Conservation (phyloP, 2,329 filamentous ascomycete genomes). For the Hypoxylon sp. region DNA sequence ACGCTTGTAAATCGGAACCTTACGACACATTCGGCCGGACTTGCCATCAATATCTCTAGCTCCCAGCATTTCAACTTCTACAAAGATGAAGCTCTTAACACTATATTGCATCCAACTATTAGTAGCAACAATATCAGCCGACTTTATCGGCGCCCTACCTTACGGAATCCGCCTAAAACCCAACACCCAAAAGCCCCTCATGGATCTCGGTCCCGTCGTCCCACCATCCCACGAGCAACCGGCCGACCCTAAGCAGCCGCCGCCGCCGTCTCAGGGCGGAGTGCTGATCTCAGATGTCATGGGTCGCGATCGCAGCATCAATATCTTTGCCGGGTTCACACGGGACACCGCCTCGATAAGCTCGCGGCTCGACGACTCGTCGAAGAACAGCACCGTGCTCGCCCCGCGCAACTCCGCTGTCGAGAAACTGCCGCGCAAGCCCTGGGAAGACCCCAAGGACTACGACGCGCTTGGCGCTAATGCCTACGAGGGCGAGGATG, state of each 20-base stretch:
- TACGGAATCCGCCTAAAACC: slow-evolving; percentile 45
- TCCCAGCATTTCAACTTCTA: slow-evolving; percentile 1
- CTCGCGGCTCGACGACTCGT: slow-evolving; percentile 75
- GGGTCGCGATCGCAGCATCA: slow-evolving; percentile 82
- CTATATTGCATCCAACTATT: slow-evolving; percentile 40
- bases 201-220: slow-evolving; percentile 52
- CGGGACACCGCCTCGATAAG: slow-evolving; percentile 81
- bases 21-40: slow-evolving; percentile 14
- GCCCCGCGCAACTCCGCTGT: slow-evolving; percentile 89
- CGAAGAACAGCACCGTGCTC: slow-evolving; percentile 84
- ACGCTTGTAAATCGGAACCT: slow-evolving; percentile 18
- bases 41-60: slow-evolving; percentile 10
- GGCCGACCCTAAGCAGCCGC: slow-evolving; percentile 26
- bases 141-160: slow-evolving; percentile 44
- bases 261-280: slow-evolving; percentile 57
- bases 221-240: slow-evolving; percentile 42
- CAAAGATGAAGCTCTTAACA: slow-evolving; percentile 46
- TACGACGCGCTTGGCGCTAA: slow-evolving; percentile 76
- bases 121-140: slow-evolving; percentile 41
- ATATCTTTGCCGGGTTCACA: slow-evolving; percentile 86
- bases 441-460: slow-evolving; percentile 85
- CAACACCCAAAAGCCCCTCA: slow-evolving; percentile 53
- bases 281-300: slow-evolving; percentile 89
- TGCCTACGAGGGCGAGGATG: slow-evolving; percentile 82
- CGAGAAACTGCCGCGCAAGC: slow-evolving; percentile 83